Base-by-base conservation (phyloP, 2,329 filamentous ascomycete genomes). In the Aspergillaceae sp. region DNA sequence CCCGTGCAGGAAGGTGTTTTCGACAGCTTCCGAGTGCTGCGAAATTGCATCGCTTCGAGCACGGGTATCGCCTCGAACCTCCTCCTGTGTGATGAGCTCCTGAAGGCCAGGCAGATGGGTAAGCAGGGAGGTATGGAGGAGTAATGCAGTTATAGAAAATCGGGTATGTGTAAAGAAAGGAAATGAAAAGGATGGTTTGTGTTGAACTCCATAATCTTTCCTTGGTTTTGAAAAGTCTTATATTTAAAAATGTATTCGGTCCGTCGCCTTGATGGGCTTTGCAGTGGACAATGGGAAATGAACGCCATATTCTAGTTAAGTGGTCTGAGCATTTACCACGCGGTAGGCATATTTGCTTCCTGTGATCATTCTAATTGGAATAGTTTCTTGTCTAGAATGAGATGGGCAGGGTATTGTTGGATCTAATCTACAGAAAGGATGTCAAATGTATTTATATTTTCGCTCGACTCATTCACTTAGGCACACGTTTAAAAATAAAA, bases 41-140 rank as follows among this genome's bases (percentile, higher is more conserved):
- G 92, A 56, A 97, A 97, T 74, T 89, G 84, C 66, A 82, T 98
- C 52, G 89, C 92, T 3, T 96, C 90, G 32, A 92, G 89, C 67
- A 86, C 91, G 28, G 88, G 92, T 52, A 98, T 98, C 62, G 91
- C 92, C 4, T 91, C 87, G 7, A 98, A 98, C 72, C 75, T 98
- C 54, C 74, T 98, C 55, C 78, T 98, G 42, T 98, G 92, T 62
- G 92, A 98, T 62, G 92, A 98, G 76, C 78, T 98, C 74, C 76
- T 98, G 60, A 98, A 98, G 78, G 92, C 92, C 51, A 80, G 92
- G 66, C 91, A 98, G 74, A 98, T 98, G 92, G 84, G 67, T 45
- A 66, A 63, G 54, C 58, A 64, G 43, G 61, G 61, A 45, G 67
- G 65, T 43, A 67, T 65, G 63, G 68, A 69, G 34, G 64, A 69